A percentile compares a stretch with the other conserved stretches of the same genome.
Evolutionary conservation across 164 flowering plant genomes (phyloP).

Genomic region (Aristolochia contorta): DNA sequence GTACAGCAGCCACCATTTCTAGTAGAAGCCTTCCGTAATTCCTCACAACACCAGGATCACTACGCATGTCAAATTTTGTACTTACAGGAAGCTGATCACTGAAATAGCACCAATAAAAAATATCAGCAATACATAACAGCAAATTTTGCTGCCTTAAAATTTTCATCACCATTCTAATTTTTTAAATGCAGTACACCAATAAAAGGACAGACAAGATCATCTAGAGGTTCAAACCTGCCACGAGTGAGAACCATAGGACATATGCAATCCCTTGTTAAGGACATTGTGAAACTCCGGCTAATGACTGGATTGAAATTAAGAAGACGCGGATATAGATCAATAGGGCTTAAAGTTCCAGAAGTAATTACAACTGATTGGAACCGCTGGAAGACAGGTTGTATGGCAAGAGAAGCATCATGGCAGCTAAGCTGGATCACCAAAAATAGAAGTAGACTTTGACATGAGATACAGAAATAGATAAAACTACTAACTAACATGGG

Average conservation of each 20-base stretch:
- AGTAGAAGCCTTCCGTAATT: conserved; percentile 94
- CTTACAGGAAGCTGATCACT: conserved; percentile 99
- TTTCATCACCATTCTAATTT: no score
- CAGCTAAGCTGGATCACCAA: conserved; percentile 70
- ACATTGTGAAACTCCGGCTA: conserved; percentile 94
- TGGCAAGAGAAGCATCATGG: conserved; percentile 98
- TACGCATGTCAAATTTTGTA: conserved; percentile 96
- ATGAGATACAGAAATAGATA: no score
- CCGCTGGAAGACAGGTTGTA: conserved; percentile 93
- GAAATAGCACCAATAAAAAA: conserved; percentile 13
- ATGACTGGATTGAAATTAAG: conserved; percentile 94
- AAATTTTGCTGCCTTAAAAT: no score
- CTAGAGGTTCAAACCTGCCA: conserved; percentile 57
- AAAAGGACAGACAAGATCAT: no score
- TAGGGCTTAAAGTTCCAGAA: conserved; percentile 95
- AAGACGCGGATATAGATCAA: conserved; percentile 95
- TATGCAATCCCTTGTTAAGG: conserved; percentile 96
- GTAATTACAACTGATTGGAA: conserved; percentile 97
- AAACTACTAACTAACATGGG: no score
- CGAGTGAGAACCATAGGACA: conserved; percentile 99
- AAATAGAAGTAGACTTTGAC: background rate
- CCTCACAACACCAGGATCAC: conserved; percentile 95
- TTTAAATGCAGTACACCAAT: no score
- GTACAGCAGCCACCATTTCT: conserved; percentile 96
- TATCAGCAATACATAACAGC: background rate